These are phyloP conservation scores for Lepidium aucheri DNA, from an alignment of 345 rosid genomes.

Conservation along the genomic window DNA sequence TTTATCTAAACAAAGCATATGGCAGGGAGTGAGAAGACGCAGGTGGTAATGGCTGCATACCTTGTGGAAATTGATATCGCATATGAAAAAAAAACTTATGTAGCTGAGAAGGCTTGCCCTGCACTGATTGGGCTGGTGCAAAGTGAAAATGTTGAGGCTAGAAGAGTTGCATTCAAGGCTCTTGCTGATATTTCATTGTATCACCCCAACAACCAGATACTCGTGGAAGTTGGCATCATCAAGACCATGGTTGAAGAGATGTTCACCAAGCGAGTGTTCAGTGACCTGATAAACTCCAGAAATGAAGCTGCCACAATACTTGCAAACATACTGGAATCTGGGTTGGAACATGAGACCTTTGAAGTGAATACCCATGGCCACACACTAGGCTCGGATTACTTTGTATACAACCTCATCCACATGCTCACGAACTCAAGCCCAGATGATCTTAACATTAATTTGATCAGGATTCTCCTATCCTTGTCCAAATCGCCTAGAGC, in stretches of 20 bases:
- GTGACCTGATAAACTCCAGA: slow-evolving; percentile 55
- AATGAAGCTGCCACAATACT: slow-evolving; percentile 66
- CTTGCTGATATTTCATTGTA: slow-evolving; percentile 59
- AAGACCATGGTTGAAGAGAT: slow-evolving; percentile 68
- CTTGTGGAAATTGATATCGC: slow-evolving; percentile 60
- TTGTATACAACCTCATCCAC: slow-evolving; percentile 48
- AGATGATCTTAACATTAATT: slow-evolving; percentile 55
- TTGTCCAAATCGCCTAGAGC: slow-evolving; percentile 54
- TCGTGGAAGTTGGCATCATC: slow-evolving; percentile 50
- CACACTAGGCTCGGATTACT: slow-evolving; percentile 61
- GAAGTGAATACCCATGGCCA: slow-evolving; percentile 55
- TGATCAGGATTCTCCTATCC: slow-evolving; percentile 62
- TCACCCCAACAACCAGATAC: slow-evolving; percentile 52
- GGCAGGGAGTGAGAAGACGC: slow-evolving; percentile 60
- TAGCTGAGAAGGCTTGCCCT: slow-evolving; percentile 65
- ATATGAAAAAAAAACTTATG: slow-evolving; percentile 44
- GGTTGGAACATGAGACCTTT: slow-evolving; percentile 45
- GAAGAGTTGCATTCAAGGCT: slow-evolving; percentile 60
- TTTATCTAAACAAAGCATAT: slow-evolving; percentile 4
- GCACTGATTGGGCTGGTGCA: slow-evolving; percentile 57
- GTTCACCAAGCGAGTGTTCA: slow-evolving; percentile 41
- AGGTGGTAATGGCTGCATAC: slow-evolving; percentile 64
- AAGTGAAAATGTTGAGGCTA: slow-evolving; percentile 38
- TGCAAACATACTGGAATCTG: slow-evolving; percentile 70
- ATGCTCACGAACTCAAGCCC: slow-evolving; percentile 69